Evolutionary conservation across 768 basidiomycete genomes (phyloP).

Genomic region (Tulasnella sp.): DNA sequence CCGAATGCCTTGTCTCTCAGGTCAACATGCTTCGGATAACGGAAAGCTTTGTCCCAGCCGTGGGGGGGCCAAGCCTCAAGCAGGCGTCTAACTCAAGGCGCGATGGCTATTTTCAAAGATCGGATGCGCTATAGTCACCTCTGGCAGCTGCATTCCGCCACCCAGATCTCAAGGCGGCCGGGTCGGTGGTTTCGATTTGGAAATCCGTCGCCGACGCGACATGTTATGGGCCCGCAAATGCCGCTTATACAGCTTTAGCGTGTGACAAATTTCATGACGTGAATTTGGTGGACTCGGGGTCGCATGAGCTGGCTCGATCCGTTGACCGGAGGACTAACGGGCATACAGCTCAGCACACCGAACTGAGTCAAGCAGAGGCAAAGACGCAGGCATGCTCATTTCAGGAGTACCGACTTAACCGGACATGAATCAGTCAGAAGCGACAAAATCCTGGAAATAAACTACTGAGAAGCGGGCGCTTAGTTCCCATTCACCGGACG

Average conservation of each 20-base stretch:
- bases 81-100: not conserved
- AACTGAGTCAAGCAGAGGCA: not conserved
- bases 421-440: not conserved
- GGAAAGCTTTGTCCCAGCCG: not conserved
- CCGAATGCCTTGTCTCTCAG: not conserved
- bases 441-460: not conserved
- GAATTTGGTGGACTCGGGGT: no score
- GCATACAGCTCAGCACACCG: not conserved
- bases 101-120: not conserved
- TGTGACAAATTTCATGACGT: no score
- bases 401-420: not conserved
- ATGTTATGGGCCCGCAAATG: no score
- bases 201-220: not conserved
- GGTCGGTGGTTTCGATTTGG: no score
- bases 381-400: not conserved
- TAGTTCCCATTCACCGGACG: not conserved
- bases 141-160: not conserved
- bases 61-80: not conserved
- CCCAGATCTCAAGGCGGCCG: not conserved
- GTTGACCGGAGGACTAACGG: not conserved
- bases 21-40: not conserved
- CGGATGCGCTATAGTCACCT: not conserved
- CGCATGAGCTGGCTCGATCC: no score
- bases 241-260: no score
- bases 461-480: not conserved